Percentiles rank a stretch among this genome's conserved stretches.
Conservation (phyloP, 805 yeast genomes). For the Wickerhamomyces alni region DNA sequence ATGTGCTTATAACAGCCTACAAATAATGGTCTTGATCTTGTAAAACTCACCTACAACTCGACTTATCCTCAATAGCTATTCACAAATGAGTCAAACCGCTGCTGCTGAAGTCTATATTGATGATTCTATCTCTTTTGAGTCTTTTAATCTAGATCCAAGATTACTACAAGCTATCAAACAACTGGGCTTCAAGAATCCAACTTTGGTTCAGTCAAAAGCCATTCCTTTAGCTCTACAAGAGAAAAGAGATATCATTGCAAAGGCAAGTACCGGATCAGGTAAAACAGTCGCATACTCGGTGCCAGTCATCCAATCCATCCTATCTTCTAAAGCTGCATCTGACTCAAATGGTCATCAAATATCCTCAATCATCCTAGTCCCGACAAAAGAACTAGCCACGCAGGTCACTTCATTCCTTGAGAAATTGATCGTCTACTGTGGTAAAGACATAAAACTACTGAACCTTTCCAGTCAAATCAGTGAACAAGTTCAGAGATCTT, state of each 20-base stretch:
- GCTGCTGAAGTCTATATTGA: slow-evolving; percentile 69
- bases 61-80: no score
- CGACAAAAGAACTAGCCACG: slow-evolving; percentile 85
- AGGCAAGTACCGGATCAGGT: slow-evolving; percentile 94
- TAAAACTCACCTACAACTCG: no score
- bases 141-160: slow-evolving; percentile 77
- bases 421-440: slow-evolving; percentile 64
- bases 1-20: no score
- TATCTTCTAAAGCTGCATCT: slow-evolving; percentile 34
- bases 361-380: slow-evolving; percentile 65
- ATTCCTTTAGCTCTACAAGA: slow-evolving; percentile 88
- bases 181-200: slow-evolving; percentile 79
- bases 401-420: slow-evolving; percentile 74
- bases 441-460: slow-evolving; percentile 53
- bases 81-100: slow-evolving; percentile 31
- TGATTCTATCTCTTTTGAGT: slow-evolving; percentile 63
- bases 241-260: slow-evolving; percentile 86
- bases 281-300: slow-evolving; percentile 87
- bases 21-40: no score
- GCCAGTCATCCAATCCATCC: slow-evolving; percentile 77
- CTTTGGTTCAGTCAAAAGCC: slow-evolving; percentile 86
- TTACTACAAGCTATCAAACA: slow-evolving; percentile 77
- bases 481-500: slow-evolving; percentile 64
- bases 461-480: slow-evolving; percentile 61
- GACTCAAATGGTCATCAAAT: slow-evolving; percentile 22